Conservation (phyloP, 2,329 filamentous ascomycete genomes). For the Colletotrichum siamense region DNA sequence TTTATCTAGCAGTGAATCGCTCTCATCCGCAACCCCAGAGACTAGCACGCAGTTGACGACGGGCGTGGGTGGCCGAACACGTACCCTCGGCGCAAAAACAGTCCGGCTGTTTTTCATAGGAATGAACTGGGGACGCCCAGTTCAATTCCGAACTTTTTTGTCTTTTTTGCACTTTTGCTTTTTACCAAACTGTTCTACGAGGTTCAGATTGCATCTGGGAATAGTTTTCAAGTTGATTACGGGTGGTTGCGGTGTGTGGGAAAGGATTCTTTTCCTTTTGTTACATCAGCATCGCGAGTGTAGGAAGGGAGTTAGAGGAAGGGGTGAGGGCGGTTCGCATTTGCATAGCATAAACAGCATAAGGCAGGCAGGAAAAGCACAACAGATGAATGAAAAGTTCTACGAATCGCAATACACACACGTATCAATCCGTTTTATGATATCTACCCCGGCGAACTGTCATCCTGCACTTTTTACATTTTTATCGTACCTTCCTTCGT, state of each 20-base stretch:
- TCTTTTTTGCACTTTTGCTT: not conserved
- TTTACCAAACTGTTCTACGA: accelerated
- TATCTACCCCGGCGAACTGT: accelerated
- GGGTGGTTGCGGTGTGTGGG: not conserved
- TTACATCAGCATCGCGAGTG: not conserved
- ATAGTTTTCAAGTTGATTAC: not conserved
- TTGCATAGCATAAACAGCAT: not conserved
- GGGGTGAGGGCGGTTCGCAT: not conserved
- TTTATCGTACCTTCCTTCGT: not conserved
- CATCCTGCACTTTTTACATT: not conserved
- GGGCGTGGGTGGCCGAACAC: not conserved
- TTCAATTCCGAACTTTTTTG: not conserved
- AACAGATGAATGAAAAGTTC: accelerated
- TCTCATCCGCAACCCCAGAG: not conserved
- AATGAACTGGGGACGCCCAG: not conserved
- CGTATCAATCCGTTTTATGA: not conserved
- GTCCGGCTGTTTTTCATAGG: not conserved
- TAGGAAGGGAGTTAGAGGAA: not conserved
- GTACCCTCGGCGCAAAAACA: not conserved
- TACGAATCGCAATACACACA: not conserved
- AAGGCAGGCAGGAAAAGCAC: not conserved
- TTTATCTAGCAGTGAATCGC: not conserved
- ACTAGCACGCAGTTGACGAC: not conserved
- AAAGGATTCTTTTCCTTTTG: not conserved
- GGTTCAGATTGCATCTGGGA: accelerated